Evolutionary conservation across 2,329 filamentous ascomycete genomes (phyloP).

Genomic region (Septoria linicola): DNA sequence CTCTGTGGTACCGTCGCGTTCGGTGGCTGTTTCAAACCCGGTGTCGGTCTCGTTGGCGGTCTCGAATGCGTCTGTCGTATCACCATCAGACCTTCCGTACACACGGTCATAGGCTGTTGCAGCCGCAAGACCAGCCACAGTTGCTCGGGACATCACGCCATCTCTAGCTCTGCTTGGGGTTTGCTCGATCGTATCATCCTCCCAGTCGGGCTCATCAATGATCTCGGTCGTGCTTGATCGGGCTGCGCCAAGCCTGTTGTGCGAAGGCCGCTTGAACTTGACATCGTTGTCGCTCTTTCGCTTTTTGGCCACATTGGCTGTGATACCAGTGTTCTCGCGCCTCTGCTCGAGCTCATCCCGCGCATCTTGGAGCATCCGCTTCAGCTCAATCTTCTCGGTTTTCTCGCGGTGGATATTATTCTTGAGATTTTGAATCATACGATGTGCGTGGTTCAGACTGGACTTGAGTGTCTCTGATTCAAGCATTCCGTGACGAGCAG

Average conservation of each 20-base stretch:
- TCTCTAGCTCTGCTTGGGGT: conserved; percentile 54
- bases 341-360: conserved; percentile 81
- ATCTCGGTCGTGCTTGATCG: conserved; percentile 75
- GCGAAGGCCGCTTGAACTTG: conserved; percentile 75
- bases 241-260: conserved; percentile 70
- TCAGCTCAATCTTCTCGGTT: conserved; percentile 95
- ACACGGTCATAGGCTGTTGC: conserved; percentile 69
- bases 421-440: conserved; percentile 94
- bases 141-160: conserved; percentile 32
- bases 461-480: conserved; percentile 95
- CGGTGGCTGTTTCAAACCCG: conserved; percentile 70
- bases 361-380: conserved; percentile 90
- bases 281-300: conserved; percentile 56
- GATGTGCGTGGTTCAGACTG: conserved; percentile 88
- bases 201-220: conserved; percentile 80
- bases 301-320: conserved; percentile 53
- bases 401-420: conserved; percentile 96
- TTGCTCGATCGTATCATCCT: conserved; percentile 68
- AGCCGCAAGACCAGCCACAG: conserved; percentile 47
- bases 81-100: conserved; percentile 41
- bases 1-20: conserved; percentile 65
- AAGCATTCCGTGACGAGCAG: conserved; percentile 77
- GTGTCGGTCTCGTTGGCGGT: conserved; percentile 73
- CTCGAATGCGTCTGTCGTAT: conserved; percentile 65
- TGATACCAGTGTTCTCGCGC: conserved; percentile 45